Base-by-base conservation (phyloP, 164 flowering plant species). In the Protea cynaroides region DNA sequence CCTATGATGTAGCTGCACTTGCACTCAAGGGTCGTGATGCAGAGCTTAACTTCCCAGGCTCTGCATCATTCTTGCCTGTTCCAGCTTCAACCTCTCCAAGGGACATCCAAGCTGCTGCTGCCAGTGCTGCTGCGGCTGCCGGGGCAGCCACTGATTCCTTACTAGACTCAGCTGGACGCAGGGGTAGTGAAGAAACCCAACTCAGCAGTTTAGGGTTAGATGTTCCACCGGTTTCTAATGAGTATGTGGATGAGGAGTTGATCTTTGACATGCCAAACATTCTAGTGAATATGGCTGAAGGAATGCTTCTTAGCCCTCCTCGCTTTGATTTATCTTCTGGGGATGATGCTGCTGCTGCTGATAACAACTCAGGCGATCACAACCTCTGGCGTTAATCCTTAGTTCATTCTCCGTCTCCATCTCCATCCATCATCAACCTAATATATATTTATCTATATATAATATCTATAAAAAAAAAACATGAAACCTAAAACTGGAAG, bases 271-370 rank as follows among this genome's bases (percentile, higher is more conserved):
- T 88, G 90, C 96, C 96, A 12, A 85, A 82, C 82, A 64, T 86
- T 53, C 71, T 88, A 12, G 62, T 67, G 43, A 81, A 83, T 59
- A 88, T 88, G 96, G 96, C 96, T 15, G 83, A 88, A 69, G 92
- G 90, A 36, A 83, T 88, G 96, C 79, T 88, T 65, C 74, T 88
- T 24, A 86, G 92, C 71, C 96, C 92, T 65, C 96, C 96, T 56
- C 83, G 83, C 2, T 63, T 81, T 67, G 79, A 77, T 61, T 18
- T 51, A 14, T 52, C 61, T n/a, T n/a, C n/a, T 0, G 66, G 25
- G 1, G 74, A 59, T 3, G 77, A 67, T 17, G 65, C n/a, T 23
- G 47, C 8, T 13, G 49, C 18, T 6, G 71, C 46, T 11, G n/a
- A 40, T 37, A 61, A 47, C 18, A 8, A 37, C 29, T 0, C 56